Evolutionary conservation across 1,139 yeast genomes (phyloP).

Genomic region (Entelexis paramagnoliae): DNA sequence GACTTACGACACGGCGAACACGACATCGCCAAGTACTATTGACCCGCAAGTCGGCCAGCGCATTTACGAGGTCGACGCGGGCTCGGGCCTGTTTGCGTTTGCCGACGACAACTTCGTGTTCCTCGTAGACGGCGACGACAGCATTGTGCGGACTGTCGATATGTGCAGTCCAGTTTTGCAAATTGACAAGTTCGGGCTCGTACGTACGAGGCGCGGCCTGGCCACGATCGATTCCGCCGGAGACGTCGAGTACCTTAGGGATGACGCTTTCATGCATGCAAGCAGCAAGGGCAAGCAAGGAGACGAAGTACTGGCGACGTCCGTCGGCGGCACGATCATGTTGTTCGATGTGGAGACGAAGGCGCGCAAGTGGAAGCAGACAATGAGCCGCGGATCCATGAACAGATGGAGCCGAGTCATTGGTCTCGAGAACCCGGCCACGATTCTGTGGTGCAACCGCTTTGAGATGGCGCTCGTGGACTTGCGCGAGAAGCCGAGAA

Average conservation of each 20-base stretch:
- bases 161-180: conserved; percentile 19
- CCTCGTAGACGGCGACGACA: not conserved
- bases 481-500: conserved; percentile 4
- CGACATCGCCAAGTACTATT: conserved; percentile 10
- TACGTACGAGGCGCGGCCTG: conserved; percentile 21
- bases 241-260: not conserved
- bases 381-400: conserved; percentile 13
- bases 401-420: conserved; percentile 13
- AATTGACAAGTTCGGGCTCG: conserved; percentile 10
- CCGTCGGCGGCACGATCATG: conserved; percentile 7
- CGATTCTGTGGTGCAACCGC: conserved; percentile 14
- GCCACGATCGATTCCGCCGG: not conserved
- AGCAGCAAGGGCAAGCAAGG: not conserved
- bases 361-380: conserved; percentile 8
- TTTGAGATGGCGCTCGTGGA: conserved; percentile 11
- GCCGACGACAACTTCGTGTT: conserved; percentile 17
- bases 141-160: conserved; percentile 2
- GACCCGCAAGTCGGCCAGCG: conserved; percentile 18
- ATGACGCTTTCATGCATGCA: conserved; percentile 14
- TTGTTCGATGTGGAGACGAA: conserved; percentile 12
- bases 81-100: conserved; percentile 2
- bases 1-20: conserved; percentile 13
- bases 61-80: not conserved
- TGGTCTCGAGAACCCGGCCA: not conserved
- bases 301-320: conserved; percentile 2